Percentiles rank a stretch among this genome's conserved stretches.
These are phyloP conservation scores for Schizopora paradoxa DNA, from an alignment of 1,284 basidiomycete genomes.

Conservation along the genomic window DNA sequence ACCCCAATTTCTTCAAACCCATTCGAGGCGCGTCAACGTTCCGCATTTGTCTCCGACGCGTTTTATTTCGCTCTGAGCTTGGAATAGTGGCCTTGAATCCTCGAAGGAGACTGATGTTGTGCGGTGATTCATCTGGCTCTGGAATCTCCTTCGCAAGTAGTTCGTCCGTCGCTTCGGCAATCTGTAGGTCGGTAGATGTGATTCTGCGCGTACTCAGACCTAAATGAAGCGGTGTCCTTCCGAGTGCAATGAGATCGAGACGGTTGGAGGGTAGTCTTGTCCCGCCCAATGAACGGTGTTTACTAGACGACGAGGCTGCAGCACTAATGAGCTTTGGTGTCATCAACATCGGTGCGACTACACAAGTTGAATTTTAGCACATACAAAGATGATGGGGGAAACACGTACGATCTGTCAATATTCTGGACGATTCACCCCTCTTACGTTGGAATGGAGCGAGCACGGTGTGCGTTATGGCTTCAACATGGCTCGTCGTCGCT, in stretches of 20 bases:
- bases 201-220: slow-evolving; percentile 59
- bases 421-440: slow-evolving; percentile 61
- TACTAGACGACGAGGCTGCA: slow-evolving; percentile 55
- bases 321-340: slow-evolving; percentile 74
- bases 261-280: slow-evolving; percentile 35
- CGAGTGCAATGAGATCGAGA: slow-evolving; percentile 67
- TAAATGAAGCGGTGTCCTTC: slow-evolving; percentile 65
- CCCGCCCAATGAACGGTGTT: slow-evolving; percentile 39
- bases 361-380: slow-evolving; percentile 12
- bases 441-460: slow-evolving; percentile 61
- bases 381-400: background rate
- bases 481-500: slow-evolving; percentile 31
- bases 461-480: slow-evolving; percentile 60
- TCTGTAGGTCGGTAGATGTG: slow-evolving; percentile 78
- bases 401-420: slow-evolving; percentile 65
- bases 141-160: slow-evolving; percentile 71
- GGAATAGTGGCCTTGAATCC: slow-evolving; percentile 93
- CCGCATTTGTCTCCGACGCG: slow-evolving; percentile 70
- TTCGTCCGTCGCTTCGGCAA: slow-evolving; percentile 77
- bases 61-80: slow-evolving; percentile 72
- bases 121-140: slow-evolving; percentile 55
- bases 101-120: slow-evolving; percentile 69
- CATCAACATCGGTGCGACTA: slow-evolving; percentile 89
- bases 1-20: slow-evolving; percentile 74
- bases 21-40: slow-evolving; percentile 74